Percentiles rank a stretch among this genome's conserved stretches.
These are phyloP conservation scores for Catharanthus roseus DNA, from an alignment of 257 asterid species.

Conservation along the genomic window DNA sequence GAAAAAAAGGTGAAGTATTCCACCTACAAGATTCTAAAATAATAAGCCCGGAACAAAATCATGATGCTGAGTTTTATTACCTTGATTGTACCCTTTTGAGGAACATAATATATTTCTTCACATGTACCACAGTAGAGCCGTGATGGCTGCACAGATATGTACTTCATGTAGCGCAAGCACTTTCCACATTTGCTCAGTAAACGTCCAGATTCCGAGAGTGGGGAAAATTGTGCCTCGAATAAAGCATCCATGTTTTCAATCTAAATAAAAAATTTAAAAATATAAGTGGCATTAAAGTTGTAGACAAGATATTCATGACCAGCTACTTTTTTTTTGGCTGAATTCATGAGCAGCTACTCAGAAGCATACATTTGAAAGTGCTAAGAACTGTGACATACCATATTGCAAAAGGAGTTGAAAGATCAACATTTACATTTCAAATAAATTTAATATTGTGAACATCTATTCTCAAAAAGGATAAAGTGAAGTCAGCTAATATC, in stretches of 20 bases:
- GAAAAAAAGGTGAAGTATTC: neutral
- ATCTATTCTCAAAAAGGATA: neutral
- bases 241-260: constrained; percentile 89
- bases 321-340: too few species aligned
- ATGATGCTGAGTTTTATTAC: constrained; percentile 27
- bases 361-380: neutral
- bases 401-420: neutral
- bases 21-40: neutral
- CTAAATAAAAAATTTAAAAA: constrained; percentile 29
- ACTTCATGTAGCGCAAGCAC: constrained; percentile 89
- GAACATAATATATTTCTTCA: constrained; percentile 90
- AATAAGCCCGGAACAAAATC: constrained; percentile 1
- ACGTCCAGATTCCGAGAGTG: constrained; percentile 82
- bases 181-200: constrained; percentile 87
- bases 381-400: neutral
- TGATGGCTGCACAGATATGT: constrained; percentile 76
- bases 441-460: neutral
- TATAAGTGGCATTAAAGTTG: neutral
- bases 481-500: neutral
- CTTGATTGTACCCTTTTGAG: constrained; percentile 81
- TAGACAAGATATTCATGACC: neutral
- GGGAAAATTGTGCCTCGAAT: constrained; percentile 94
- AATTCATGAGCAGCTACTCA: neutral
- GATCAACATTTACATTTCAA: neutral
- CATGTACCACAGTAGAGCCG: constrained; percentile 82